These are phyloP conservation scores for Aureobasidium musti DNA, from an alignment of 2,329 filamentous ascomycete genomes.

Conservation along the genomic window DNA sequence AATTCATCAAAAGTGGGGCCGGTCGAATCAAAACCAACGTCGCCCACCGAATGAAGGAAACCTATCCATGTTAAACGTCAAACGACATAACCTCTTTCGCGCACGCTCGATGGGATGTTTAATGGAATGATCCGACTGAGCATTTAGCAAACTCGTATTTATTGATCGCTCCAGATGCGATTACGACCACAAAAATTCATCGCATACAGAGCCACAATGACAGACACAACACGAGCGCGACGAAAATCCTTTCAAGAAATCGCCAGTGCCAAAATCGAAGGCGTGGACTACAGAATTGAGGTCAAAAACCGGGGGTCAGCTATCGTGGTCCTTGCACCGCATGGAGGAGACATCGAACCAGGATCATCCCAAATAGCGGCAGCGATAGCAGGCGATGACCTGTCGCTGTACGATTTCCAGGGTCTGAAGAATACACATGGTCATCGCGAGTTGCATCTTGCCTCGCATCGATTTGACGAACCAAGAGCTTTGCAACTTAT, in stretches of 20 bases:
- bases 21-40: too few species aligned
- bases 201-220: background rate
- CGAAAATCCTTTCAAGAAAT: conserved; percentile 5
- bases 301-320: background rate
- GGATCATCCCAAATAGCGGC: background rate
- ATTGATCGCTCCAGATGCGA: background rate
- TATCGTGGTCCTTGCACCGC: conserved; percentile 2
- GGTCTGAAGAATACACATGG: background rate
- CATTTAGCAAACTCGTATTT: background rate
- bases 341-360: conserved; percentile 14
- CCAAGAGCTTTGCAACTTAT: background rate
- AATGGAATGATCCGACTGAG: too few species aligned
- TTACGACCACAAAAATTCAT: background rate
- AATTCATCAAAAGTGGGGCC: too few species aligned
- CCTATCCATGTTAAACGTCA: background rate
- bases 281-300: background rate
- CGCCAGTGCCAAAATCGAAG: background rate
- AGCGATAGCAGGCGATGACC: background rate
- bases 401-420: background rate
- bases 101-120: too few species aligned
- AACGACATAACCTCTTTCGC: background rate
- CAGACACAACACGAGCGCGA: background rate
- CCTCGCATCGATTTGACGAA: background rate
- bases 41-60: background rate
- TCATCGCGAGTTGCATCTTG: conserved; percentile 3